These are phyloP conservation scores for Apiotrichum sp. DNA, from an alignment of 1,284 basidiomycete genomes.

Conservation along the genomic window DNA sequence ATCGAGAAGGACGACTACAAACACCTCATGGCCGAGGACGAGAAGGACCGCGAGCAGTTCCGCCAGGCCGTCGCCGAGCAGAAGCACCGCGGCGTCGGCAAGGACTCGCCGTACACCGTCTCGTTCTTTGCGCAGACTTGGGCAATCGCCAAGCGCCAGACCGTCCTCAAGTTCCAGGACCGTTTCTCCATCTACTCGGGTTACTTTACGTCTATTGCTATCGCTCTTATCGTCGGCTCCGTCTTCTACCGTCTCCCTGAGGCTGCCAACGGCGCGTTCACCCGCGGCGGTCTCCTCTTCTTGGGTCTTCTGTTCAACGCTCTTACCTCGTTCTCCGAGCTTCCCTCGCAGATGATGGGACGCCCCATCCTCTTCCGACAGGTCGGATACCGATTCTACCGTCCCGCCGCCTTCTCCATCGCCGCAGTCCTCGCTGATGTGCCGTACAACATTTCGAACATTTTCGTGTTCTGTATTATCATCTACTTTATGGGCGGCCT, in stretches of 20 bases:
- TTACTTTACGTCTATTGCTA: constrained; percentile 53
- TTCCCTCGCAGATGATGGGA: constrained; percentile 56
- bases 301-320: constrained; percentile 62
- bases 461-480: constrained; percentile 50
- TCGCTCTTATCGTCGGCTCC: constrained; percentile 67
- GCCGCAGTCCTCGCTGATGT: constrained; percentile 48
- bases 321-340: constrained; percentile 53
- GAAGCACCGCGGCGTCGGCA: constrained; percentile 73
- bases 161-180: constrained; percentile 69
- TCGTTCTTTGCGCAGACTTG: constrained; percentile 68
- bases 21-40: constrained; percentile 57
- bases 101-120: constrained; percentile 80
- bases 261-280: constrained; percentile 75
- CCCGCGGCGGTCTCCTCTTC: constrained; percentile 78
- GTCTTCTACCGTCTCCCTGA: constrained; percentile 67
- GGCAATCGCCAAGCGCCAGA: constrained; percentile 67
- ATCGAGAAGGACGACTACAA: constrained; percentile 61
- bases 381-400: constrained; percentile 72
- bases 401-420: constrained; percentile 51
- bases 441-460: constrained; percentile 50
- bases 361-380: constrained; percentile 60
- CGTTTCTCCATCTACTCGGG: constrained; percentile 71
- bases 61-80: constrained; percentile 66
- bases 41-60: constrained; percentile 64
- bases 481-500: constrained; percentile 50